phyloP scores from a whole-genome alignment of 2,329 filamentous ascomycete species.

The Fusarium falciforme region DNA sequence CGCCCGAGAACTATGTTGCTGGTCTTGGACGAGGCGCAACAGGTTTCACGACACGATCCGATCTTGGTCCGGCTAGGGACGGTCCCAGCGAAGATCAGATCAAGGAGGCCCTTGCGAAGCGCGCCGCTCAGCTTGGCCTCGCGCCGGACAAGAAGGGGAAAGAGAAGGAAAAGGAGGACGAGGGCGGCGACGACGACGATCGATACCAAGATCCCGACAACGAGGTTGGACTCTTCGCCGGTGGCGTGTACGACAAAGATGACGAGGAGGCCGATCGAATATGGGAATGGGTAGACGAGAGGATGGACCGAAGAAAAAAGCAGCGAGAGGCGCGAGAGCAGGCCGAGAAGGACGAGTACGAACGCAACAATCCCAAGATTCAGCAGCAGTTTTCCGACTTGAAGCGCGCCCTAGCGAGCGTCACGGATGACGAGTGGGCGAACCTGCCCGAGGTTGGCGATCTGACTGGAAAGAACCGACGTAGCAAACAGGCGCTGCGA shows the following conservation, averaged over 20 bases:
- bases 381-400: conserved; percentile 97
- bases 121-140: conserved; percentile 85
- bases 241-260: conserved; percentile 95
- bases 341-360: conserved; percentile 92
- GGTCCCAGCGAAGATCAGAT: conserved; percentile 98
- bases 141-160: conserved; percentile 75
- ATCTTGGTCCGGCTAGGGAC: conserved; percentile 93
- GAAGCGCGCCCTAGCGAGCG: conserved; percentile 87
- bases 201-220: conserved; percentile 97
- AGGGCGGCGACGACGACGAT: conserved; percentile 80
- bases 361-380: conserved; percentile 97
- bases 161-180: conserved; percentile 77
- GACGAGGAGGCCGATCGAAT: conserved; percentile 98
- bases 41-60: conserved; percentile 96
- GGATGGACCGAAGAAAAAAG: conserved; percentile 90
- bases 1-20: conserved; percentile 90
- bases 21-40: conserved; percentile 98
- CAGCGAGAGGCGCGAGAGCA: conserved; percentile 96
- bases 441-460: conserved; percentile 96
- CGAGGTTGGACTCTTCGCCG: conserved; percentile 94
- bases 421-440: conserved; percentile 97
- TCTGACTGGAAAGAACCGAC: conserved; percentile 91
- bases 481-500: conserved; percentile 83
- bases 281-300: conserved; percentile 95
- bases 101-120: conserved; percentile 95